Evolutionary conservation across 2,329 filamentous ascomycete genomes (phyloP), one percentile per base, ranked within the genome.

Genomic region (Lasiodiplodia citricola): DNA sequence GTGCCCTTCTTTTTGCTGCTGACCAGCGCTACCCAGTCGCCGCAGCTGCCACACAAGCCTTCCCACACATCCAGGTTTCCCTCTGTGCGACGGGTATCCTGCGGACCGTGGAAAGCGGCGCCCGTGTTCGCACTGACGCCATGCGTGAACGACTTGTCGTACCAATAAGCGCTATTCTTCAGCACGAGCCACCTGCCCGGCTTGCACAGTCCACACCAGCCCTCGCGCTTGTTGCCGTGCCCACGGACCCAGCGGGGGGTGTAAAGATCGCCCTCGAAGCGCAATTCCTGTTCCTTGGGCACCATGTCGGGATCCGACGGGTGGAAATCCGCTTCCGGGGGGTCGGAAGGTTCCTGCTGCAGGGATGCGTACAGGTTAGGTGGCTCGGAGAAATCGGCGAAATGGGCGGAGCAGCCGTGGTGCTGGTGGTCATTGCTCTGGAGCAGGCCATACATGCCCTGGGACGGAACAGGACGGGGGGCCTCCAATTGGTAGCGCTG

Each of bases 1-100:
- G 92, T 96, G n/a, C 92, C 92, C 82, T 95, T 94, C 84, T 95
- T 95, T 83, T 95, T 95, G 78, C 90, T 93, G 81, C 91, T 94
- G 52, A 94, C 91, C 44, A 94, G 83, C 14, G 91, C 89, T 72
- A 94, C 90, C 92, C 92, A 94, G 70, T 93, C 91, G 72, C 90
- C 91, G 80, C 92, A 94, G 76, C 88, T 91, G 62, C 91, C 88
- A 75, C 92, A 95, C 6, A 93, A 84, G 2, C 91, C 92, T 76
- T 95, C 92, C 90, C 91, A 93, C 3, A 93, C 91, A 75, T 93
- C 92, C 3, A 92, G 88, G 75, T 93, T 94, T 50, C 91, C 90
- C 76, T 94, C 91, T 83, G 92, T 93, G 62, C 92, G 86, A 69
- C 92, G 85, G 25, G 89, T 92, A 74, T 93, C 87, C 70, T 91